These are phyloP conservation scores for Wickerhamomyces sydowiorum DNA, from an alignment of 805 yeast species.

Conservation along the genomic window DNA sequence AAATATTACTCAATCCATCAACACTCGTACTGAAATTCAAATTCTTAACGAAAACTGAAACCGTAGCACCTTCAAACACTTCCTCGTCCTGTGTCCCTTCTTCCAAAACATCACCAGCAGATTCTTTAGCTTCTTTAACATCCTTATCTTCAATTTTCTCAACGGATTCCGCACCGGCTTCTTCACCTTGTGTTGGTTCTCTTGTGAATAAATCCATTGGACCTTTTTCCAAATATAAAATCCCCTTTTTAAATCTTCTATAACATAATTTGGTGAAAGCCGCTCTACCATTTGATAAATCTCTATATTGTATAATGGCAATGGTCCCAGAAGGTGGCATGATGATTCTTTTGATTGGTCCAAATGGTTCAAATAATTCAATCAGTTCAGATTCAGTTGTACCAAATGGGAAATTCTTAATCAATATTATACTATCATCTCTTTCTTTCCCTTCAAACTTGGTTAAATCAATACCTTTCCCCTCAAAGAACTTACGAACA, in stretches of 20 bases:
- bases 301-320: conserved; percentile 87
- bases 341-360: conserved; percentile 70
- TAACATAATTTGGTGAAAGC: conserved; percentile 88
- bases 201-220: conserved; percentile 74
- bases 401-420: conserved; percentile 88
- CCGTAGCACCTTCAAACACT: conserved; percentile 62
- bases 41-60: conserved; percentile 87
- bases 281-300: conserved; percentile 75
- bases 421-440: conserved; percentile 75
- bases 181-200: conserved; percentile 40
- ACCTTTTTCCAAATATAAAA: conserved; percentile 89
- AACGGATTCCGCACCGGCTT: conserved; percentile 14
- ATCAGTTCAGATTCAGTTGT: conserved; percentile 77
- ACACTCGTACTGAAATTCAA: conserved; percentile 78
- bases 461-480: conserved; percentile 77
- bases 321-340: conserved; percentile 98
- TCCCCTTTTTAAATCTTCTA: conserved; percentile 81
- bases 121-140: conserved; percentile 26
- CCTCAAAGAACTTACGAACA: conserved; percentile 82
- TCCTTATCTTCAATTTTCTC: conserved; percentile 12
- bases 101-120: conserved; percentile 23
- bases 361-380: conserved; percentile 74
- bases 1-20: conserved; percentile 47
- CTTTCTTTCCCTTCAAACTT: conserved; percentile 61
- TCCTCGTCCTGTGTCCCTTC: conserved; percentile 31